These are phyloP conservation scores for Coemansia sp. DNA, from an alignment of 192 early-diverging fungal species.

Conservation along the genomic window DNA sequence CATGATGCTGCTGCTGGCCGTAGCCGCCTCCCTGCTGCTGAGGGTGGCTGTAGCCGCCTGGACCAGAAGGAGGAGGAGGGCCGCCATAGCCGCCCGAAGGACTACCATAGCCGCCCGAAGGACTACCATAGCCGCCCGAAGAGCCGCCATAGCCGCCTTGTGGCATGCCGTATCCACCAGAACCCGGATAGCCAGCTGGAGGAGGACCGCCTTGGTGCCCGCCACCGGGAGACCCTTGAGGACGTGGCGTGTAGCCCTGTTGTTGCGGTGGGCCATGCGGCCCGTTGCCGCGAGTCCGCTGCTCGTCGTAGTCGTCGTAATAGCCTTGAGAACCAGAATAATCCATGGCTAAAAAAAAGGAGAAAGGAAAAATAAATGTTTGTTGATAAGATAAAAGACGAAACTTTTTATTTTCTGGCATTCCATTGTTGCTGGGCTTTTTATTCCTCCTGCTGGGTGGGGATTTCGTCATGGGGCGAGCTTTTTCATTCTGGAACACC, in stretches of 20 bases:
- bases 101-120: neutral
- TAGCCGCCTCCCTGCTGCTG: neutral
- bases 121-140: neutral
- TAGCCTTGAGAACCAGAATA: conserved; percentile 18
- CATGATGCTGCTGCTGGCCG: neutral
- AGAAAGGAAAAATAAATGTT: neutral
- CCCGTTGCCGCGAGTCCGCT: conserved; percentile 6
- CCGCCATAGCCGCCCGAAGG: neutral
- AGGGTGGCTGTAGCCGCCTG: neutral
- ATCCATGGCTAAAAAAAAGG: conserved; percentile 9
- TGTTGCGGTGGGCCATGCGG: neutral
- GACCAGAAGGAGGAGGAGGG: neutral
- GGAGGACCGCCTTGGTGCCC: neutral
- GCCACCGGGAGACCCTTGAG: neutral
- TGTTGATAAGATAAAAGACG: neutral
- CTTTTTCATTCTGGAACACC: no score
- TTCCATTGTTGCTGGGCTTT: neutral
- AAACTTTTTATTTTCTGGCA: neutral
- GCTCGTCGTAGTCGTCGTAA: conserved; percentile 9
- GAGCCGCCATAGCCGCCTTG: neutral
- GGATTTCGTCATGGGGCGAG: neutral
- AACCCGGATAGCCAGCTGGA: neutral
- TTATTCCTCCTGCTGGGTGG: neutral
- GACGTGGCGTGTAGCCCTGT: neutral
- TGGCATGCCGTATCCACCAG: neutral